Evolutionary conservation across 1,284 basidiomycete species (phyloP).

Genomic region (Athelia psychrophila): DNA sequence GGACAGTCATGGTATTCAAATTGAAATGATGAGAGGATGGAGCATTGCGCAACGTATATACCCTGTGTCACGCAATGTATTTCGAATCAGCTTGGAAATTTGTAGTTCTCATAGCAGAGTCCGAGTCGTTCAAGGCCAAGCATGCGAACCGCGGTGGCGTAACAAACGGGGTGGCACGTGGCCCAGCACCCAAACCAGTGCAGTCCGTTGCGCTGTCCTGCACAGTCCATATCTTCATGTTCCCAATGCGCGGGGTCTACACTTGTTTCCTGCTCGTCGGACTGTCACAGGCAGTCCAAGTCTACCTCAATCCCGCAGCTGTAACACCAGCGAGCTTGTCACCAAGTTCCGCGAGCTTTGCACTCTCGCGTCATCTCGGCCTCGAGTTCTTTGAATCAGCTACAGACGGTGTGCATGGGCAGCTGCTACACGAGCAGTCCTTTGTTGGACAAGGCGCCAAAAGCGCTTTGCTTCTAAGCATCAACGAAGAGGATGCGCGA

Average conservation of each 20-base stretch:
- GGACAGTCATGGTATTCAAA: background rate
- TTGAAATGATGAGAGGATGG: background rate
- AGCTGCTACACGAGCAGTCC: conserved; percentile 35
- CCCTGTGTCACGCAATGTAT: too few relatives aligned
- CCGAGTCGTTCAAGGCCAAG: too few relatives aligned
- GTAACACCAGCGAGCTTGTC: conserved; percentile 37
- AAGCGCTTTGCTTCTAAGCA: conserved; percentile 51
- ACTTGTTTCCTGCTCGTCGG: conserved; percentile 24
- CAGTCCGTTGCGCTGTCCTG: too few relatives aligned
- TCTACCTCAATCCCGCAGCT: conserved; percentile 49
- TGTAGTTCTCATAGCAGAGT: too few relatives aligned
- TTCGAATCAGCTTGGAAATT: too few relatives aligned
- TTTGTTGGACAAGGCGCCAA: conserved; percentile 57
- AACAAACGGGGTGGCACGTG: too few relatives aligned
- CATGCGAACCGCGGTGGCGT: too few relatives aligned
- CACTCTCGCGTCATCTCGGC: conserved; percentile 64
- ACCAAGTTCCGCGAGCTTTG: conserved; percentile 51
- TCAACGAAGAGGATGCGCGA: conserved; percentile 54
- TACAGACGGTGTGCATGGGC: conserved; percentile 27
- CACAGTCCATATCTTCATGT: background rate
- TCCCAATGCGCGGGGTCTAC: conserved; percentile 25
- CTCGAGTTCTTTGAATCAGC: conserved; percentile 63
- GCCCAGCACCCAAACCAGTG: too few relatives aligned
- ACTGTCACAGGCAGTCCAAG: conserved; percentile 40
- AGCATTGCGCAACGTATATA: too few relatives aligned